Conservation (phyloP, 805 yeast species). For the Ogataea pini region DNA sequence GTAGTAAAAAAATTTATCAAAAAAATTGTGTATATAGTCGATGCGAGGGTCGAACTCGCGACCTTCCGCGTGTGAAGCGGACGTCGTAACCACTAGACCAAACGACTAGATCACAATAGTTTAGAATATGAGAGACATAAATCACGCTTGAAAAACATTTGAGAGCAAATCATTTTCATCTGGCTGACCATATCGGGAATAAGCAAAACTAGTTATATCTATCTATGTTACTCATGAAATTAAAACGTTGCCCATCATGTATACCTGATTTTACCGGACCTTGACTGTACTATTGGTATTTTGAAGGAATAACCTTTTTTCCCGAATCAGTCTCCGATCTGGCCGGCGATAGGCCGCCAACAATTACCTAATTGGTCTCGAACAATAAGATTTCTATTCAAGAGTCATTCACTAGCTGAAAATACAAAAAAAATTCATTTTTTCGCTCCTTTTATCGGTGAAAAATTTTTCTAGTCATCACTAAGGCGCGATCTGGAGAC, state of each 20-base stretch:
- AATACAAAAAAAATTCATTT: conserved; percentile 1
- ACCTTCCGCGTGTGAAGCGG: conserved; percentile 44
- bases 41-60: conserved; percentile 45
- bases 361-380: neutral
- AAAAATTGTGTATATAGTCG: conserved; percentile 28
- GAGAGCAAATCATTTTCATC: neutral
- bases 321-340: neutral
- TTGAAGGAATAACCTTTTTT: neutral
- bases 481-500: neutral
- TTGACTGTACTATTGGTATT: too few relatives aligned
- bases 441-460: conserved; percentile 15
- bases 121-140: too few relatives aligned
- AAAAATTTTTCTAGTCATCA: conserved; percentile 16
- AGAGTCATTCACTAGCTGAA: conserved; percentile 5
- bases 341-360: neutral
- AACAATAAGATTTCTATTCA: conserved; percentile 2
- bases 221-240: too few relatives aligned
- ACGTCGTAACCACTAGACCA: conserved; percentile 45
- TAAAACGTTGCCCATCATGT: too few relatives aligned
- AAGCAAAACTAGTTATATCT: too few relatives aligned
- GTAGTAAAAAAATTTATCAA: neutral
- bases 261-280: too few relatives aligned
- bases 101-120: conserved; percentile 31
- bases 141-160: too few relatives aligned
- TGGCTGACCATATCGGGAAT: too few relatives aligned